phyloP scores from a whole-genome alignment of 305 asterid genomes.

The Fraxinus albicans region DNA sequence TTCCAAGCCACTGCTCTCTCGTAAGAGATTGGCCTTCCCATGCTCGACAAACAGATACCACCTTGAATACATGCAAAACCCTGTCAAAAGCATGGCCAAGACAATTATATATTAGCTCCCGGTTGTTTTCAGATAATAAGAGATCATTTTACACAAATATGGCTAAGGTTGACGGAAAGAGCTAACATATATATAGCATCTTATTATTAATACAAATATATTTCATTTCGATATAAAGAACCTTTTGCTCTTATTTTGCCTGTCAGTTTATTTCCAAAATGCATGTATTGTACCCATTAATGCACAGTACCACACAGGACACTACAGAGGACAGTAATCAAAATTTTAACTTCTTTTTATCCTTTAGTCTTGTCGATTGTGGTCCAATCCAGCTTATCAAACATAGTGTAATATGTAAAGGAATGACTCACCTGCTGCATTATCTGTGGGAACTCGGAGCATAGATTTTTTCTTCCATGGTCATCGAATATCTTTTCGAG shows the following conservation, averaged over 20 bases:
- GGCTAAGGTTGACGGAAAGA: neutral
- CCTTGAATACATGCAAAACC: slow-evolving; percentile 94
- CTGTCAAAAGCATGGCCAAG: slow-evolving; percentile 31
- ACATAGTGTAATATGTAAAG: neutral
- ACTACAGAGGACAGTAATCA: neutral
- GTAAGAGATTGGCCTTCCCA: slow-evolving; percentile 88
- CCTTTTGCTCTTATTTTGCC: neutral
- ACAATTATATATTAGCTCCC: neutral
- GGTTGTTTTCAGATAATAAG: neutral
- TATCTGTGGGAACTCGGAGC: slow-evolving; percentile 84
- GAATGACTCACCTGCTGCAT: slow-evolving; percentile 73
- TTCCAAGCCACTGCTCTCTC: slow-evolving; percentile 97
- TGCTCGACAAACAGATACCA: slow-evolving; percentile 88
- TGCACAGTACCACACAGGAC: neutral
- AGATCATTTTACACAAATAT: neutral
- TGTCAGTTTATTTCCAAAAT: neutral
- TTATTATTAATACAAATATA: neutral
- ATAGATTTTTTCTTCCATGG: slow-evolving; percentile 75
- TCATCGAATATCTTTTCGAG: slow-evolving; percentile 88
- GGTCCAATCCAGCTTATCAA: neutral
- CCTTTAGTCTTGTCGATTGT: neutral
- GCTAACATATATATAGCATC: neutral
- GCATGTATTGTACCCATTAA: neutral
- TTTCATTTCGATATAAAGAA: neutral
- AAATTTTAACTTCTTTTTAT: neutral